phyloP scores from a whole-genome alignment of 2,329 filamentous ascomycete genomes.

The Ciborinia camelliae region DNA sequence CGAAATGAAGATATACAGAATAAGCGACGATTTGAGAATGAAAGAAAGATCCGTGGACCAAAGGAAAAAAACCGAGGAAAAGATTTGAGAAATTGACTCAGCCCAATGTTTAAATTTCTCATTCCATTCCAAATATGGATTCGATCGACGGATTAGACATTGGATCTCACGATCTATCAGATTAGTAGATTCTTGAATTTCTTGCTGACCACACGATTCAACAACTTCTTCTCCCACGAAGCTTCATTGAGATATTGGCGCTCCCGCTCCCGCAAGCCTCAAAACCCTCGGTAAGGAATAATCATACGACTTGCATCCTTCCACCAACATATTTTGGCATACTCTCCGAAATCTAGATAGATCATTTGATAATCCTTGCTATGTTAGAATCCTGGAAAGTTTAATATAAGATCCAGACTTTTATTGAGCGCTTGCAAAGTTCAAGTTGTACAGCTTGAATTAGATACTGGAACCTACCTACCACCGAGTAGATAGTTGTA shows the following conservation, averaged over 20 bases:
- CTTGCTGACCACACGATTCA: conserved; percentile 11
- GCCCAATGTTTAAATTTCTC: conserved; percentile 4
- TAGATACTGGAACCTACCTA: too few relatives aligned
- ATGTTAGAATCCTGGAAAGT: background rate
- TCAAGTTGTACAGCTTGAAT: background rate
- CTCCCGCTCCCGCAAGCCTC: conserved; percentile 15
- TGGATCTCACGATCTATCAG: conserved; percentile 15
- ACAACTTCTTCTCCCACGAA: background rate
- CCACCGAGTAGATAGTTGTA: too few relatives aligned
- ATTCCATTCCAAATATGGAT: background rate
- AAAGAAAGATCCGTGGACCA: background rate
- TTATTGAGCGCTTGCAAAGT: background rate
- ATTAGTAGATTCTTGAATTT: background rate
- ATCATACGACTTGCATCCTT: conserved; percentile 17
- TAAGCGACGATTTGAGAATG: background rate
- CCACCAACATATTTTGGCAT: conserved; percentile 8
- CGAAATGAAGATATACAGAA: background rate
- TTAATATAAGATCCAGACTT: background rate
- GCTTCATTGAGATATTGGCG: conserved; percentile 12
- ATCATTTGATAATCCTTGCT: conserved; percentile 3
- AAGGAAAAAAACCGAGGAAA: background rate
- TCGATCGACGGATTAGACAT: background rate
- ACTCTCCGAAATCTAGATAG: conserved; percentile 9
- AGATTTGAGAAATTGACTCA: conserved; percentile 1
- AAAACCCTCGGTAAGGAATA: conserved; percentile 1